phyloP scores from a whole-genome alignment of 306 rosid genomes.

The Astragalus glycyphyllos region DNA sequence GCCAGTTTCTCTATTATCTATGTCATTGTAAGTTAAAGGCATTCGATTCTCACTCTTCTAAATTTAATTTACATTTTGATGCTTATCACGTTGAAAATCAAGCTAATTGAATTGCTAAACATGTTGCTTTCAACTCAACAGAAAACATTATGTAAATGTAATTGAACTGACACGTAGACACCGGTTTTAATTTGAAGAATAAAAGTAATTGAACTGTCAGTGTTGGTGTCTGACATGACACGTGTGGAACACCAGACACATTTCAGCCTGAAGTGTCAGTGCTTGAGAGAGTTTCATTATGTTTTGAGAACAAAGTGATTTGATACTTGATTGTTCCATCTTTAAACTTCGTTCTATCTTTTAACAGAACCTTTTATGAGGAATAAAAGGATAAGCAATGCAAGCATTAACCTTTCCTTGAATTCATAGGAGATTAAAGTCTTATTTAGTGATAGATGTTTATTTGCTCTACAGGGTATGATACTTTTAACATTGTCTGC shows the following conservation, averaged over 20 bases:
- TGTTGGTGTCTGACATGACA: too few relatives aligned
- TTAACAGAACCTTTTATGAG: background rate
- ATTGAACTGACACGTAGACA: too few relatives aligned
- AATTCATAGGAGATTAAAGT: background rate
- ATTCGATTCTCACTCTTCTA: slow-evolving; percentile 12
- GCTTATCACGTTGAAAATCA: background rate
- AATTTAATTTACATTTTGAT: slow-evolving; percentile 7
- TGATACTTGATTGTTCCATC: background rate
- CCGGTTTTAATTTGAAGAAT: too few relatives aligned
- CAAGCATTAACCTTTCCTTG: background rate
- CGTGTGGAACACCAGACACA: too few relatives aligned
- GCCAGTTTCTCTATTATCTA: slow-evolving; percentile 71
- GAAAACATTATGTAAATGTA: background rate
- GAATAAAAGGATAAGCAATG: slow-evolving; percentile 1
- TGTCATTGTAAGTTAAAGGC: slow-evolving; percentile 61
- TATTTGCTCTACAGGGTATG: slow-evolving; percentile 58
- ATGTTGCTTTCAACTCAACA: slow-evolving; percentile 12
- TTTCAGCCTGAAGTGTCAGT: too few relatives aligned
- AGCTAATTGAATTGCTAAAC: background rate
- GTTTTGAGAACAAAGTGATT: background rate
- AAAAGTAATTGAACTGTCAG: too few relatives aligned
- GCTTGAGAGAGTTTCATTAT: background rate
- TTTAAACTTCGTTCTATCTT: slow-evolving; percentile 10
- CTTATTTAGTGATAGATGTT: background rate
- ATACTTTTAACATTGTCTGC: slow-evolving; percentile 67